Evolutionary conservation across 495 filamentous ascomycete genomes (phyloP).

Genomic region (Neurospora africana): DNA sequence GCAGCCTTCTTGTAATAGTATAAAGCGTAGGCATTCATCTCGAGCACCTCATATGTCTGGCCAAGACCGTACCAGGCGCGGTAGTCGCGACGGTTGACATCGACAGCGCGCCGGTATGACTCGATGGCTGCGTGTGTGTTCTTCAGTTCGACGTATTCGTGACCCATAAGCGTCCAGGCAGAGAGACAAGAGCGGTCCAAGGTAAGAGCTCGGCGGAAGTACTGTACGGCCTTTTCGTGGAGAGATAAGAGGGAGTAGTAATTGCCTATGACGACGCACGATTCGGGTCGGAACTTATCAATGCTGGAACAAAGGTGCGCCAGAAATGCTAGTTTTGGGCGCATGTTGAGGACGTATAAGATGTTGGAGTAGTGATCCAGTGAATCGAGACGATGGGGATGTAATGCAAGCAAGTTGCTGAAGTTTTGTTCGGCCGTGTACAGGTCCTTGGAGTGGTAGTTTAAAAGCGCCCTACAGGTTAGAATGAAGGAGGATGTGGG

Average conservation of each 20-base stretch:
- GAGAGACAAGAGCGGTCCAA: conserved; percentile 85
- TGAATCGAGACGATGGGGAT: conserved; percentile 81
- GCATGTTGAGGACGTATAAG: conserved; percentile 78
- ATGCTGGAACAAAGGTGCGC: conserved; percentile 81
- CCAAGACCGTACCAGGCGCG: conserved; percentile 97
- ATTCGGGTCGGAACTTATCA: conserved; percentile 95
- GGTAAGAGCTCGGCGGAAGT: conserved; percentile 93
- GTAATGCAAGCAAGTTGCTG: conserved; percentile 60
- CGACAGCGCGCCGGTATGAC: conserved; percentile 89
- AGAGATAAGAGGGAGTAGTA: conserved; percentile 89
- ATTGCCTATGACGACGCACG: conserved; percentile 93
- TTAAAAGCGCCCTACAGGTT: conserved; percentile 76
- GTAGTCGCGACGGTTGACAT: conserved; percentile 93
- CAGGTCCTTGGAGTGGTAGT: conserved; percentile 91
- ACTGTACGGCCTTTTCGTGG: conserved; percentile 96
- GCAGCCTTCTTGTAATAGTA: conserved; percentile 98
- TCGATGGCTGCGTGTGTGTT: conserved; percentile 99
- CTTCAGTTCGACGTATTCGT: conserved; percentile 98
- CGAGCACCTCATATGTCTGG: conserved; percentile 93
- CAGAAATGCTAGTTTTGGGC: conserved; percentile 83
- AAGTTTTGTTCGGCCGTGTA: conserved; percentile 80
- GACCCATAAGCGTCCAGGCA: conserved; percentile 98
- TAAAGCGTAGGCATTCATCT: conserved; percentile 93
- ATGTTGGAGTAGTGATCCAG: conserved; percentile 96
- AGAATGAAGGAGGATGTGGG: conserved; percentile 79